Base-by-base conservation (phyloP, 2,329 filamentous ascomycete genomes). In the Paecilomyces formosus region DNA sequence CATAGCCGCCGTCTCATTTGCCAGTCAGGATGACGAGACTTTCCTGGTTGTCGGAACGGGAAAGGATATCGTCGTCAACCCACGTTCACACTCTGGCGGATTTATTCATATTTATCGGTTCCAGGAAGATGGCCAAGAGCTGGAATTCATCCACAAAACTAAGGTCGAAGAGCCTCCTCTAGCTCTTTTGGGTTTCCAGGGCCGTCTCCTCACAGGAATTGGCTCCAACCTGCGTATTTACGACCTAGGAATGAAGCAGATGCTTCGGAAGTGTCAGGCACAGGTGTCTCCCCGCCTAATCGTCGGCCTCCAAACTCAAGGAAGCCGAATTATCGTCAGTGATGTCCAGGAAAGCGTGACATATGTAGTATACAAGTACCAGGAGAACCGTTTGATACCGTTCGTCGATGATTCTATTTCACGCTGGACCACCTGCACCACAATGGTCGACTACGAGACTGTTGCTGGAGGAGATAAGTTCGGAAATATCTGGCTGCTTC, bases 371-470 rank as follows among this genome's bases (percentile, higher is more conserved):
- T 97, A 96, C 80, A 97, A 99, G 74, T 87, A 88, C 51, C 86
- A 91, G 64, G 89, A 92, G 64, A 97, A 97, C 74, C 89, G 88
- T 66, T 80, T 99, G 54, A 95, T 99, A 60, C 89, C 93, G 0
- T 99, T 99, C 68, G 90, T 85, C 18, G 94, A 99, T 70, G 94
- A 99, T 71, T 88, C 87, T 6, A 83, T 97, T 61, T 82, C 92
- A 55, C 86, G 94, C 31, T 97, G 92, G 90, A 96, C 91, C 1
- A 96, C 91, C 0, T 89, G 89, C 65, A 88, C 89, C 0, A 84
- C 92, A 2, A 96, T 99, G 91, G 87, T 97, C 1, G 94, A 99
- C 75, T 99, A 99, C 74, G 94, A 99, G 72, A 96, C 94, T 1
- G 86, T 90, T 24, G 92, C 92, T 2, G 94, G 93, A 35, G 93